Percentiles rank a stretch among this genome's conserved stretches.
Evolutionary conservation across 495 filamentous ascomycete genomes (phyloP).

Genomic region (Chlorociboria aeruginascens): DNA sequence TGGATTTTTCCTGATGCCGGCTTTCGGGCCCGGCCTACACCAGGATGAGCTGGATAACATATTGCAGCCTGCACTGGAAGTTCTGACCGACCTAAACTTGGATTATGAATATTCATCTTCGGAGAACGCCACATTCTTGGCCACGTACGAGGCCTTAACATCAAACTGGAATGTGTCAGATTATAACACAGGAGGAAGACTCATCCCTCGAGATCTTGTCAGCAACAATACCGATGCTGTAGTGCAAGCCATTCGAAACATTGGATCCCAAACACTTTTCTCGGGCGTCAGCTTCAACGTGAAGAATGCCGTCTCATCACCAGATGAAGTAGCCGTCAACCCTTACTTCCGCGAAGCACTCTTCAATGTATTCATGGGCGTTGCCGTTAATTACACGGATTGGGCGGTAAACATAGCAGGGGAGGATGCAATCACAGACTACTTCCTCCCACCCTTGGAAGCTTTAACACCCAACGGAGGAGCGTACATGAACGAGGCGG

Average conservation of each 20-base stretch:
- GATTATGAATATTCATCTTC: background rate
- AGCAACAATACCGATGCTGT: conserved; percentile 1
- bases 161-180: conserved; percentile 25
- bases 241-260: conserved; percentile 26
- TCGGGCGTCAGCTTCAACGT: background rate
- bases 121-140: background rate
- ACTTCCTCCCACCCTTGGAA: conserved; percentile 24
- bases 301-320: no score
- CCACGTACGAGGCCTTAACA: background rate
- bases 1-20: background rate
- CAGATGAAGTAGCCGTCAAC: background rate
- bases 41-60: no score
- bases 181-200: conserved; percentile 19
- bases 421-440: conserved; percentile 24
- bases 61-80: no score
- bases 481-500: conserved; percentile 32
- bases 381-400: conserved; percentile 15
- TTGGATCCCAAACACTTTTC: background rate
- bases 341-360: background rate
- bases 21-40: background rate
- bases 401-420: conserved; percentile 10
- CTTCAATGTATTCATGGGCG: no score
- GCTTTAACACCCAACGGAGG: conserved; percentile 25
- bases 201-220: conserved; percentile 41
- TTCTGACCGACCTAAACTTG: no score